These are phyloP conservation scores for Pyricularia sp. DNA, from an alignment of 2,329 filamentous ascomycete genomes.

Conservation along the genomic window DNA sequence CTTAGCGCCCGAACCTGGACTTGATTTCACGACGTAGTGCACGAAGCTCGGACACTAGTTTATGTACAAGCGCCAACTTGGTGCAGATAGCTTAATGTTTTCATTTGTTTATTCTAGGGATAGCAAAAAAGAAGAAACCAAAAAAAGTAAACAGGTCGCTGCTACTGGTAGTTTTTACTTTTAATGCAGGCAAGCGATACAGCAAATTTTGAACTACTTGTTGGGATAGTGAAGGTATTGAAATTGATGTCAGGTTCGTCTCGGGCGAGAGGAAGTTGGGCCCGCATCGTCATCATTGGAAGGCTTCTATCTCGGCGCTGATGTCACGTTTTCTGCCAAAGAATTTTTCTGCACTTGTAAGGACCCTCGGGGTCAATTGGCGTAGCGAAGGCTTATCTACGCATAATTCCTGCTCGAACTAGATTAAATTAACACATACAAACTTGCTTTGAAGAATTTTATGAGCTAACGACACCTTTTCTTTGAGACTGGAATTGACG, in stretches of 20 bases:
- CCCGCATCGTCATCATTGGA: background rate
- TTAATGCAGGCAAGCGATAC: background rate
- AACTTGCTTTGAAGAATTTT: background rate
- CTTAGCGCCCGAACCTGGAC: slow-evolving; percentile 1
- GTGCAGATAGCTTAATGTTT: background rate
- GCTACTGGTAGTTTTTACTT: background rate
- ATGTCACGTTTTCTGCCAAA: background rate
- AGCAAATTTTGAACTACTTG: background rate
- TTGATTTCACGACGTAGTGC: background rate
- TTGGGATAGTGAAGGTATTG: background rate
- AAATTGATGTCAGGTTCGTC: background rate
- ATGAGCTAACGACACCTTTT: background rate
- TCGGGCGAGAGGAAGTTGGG: background rate
- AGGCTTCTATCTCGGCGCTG: background rate
- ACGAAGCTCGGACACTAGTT: background rate
- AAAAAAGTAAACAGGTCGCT: background rate
- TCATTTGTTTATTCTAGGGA: background rate
- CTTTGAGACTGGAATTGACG: background rate
- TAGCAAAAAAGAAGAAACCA: background rate
- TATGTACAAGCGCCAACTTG: background rate
- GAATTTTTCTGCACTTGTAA: background rate
- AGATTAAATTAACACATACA: background rate
- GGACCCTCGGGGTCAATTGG: background rate
- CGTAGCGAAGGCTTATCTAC: background rate
- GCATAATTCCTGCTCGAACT: too few species aligned